Base-by-base conservation (phyloP, 1,284 basidiomycete genomes). In the Tetrapyrgos nigripes region DNA sequence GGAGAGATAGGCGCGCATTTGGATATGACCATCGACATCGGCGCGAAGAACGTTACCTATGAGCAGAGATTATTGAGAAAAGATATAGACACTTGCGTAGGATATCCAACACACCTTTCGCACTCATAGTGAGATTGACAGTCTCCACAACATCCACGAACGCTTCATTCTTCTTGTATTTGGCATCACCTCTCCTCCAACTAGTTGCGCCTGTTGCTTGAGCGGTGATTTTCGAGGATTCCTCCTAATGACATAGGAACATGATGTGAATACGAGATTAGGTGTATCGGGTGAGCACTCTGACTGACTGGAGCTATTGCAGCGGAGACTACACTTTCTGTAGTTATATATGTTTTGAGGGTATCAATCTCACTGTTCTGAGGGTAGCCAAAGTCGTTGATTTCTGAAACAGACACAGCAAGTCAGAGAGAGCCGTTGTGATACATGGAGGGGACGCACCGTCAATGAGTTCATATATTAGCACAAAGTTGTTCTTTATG, bases 351-450 rank as follows among this genome's bases (percentile, higher is more conserved):
- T 68, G 93, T 92, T 78, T 99, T 99, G 47, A 99, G 82, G 4
- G 97, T 97, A 73, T 98, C 96, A 48, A 93, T 95, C 75, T 99
- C 97, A 64, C 95, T 97, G 73, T 98, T 99, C 74, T 99, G 97
- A n/a, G 97, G 97, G 77, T 97, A 99, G 43, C 97, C 97, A 78
- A 98, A 99, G 77, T 99, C 97, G 70, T 94, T 89, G 72, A 98
- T 97, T 78, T 99, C 96, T 97, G 31, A 17, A 45, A 26, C 4
- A 33, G 45, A 24, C 6, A 11, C 45, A 45, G 21, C 2, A 49
- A 58, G 26, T 26, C 19, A 21, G 24, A n/a, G 45, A 37, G 11
- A 26, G 31, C 13, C 35, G 28, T 31, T 27, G 44, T 21, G 27
- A 57, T 40, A 8, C 29, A 60, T n/a, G 45, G 43, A 28, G 27